Evolutionary conservation across 768 basidiomycete species (phyloP).

Genomic region (Mycena floridula): DNA sequence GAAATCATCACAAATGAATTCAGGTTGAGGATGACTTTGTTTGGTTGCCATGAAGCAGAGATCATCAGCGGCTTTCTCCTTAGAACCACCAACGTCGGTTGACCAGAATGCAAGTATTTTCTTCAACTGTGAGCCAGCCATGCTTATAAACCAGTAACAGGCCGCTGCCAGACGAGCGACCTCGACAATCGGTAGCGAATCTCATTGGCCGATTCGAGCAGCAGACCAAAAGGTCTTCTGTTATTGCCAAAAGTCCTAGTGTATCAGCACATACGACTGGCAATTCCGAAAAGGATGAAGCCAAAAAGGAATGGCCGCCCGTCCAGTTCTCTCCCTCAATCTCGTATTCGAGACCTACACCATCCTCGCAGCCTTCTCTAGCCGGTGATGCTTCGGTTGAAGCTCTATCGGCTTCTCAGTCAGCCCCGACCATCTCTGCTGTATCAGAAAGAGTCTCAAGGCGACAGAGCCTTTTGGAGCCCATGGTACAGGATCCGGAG

Average conservation of each 20-base stretch:
- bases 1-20: too few relatives aligned
- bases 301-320: conserved; percentile 73
- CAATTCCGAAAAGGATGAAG: conserved; percentile 60
- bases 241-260: conserved; percentile 57
- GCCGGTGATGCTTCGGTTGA: too few relatives aligned
- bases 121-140: not conserved
- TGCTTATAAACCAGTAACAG: conserved; percentile 26
- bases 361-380: too few relatives aligned
- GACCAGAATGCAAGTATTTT: not conserved
- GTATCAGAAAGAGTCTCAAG: too few relatives aligned
- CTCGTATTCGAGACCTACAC: conserved; percentile 6
- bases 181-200: conserved; percentile 82
- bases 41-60: too few relatives aligned
- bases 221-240: conserved; percentile 61
- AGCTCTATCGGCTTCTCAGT: too few relatives aligned
- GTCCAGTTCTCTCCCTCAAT: not conserved
- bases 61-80: too few relatives aligned
- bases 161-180: conserved; percentile 85
- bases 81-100: not conserved
- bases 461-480: conserved; percentile 14
- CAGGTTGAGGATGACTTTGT: too few relatives aligned
- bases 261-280: conserved; percentile 58
- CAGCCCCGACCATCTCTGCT: too few relatives aligned
- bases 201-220: conserved; percentile 87
- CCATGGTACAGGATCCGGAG: too few relatives aligned